phyloP scores from a whole-genome alignment of 345 rosid genomes.

The Populus deltoides region DNA sequence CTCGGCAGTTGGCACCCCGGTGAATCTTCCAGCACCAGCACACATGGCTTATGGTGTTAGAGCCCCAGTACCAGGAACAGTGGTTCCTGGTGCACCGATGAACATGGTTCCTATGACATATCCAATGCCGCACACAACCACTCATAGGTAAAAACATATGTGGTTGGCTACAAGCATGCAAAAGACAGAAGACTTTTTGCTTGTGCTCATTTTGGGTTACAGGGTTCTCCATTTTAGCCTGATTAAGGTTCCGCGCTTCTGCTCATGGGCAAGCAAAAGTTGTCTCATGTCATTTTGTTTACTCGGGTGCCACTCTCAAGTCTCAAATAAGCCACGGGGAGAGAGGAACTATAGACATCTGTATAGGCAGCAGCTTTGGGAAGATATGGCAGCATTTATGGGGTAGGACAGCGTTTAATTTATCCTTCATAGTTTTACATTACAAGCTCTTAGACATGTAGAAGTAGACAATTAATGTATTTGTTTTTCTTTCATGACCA shows the following conservation, averaged over 20 bases:
- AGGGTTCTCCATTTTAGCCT: slow-evolving; percentile 25
- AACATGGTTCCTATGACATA: slow-evolving; percentile 66
- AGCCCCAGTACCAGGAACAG: slow-evolving; percentile 39
- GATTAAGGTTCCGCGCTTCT: slow-evolving; percentile 28
- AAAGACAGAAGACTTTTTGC: slow-evolving; percentile 35
- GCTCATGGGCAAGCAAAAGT: slow-evolving; percentile 32
- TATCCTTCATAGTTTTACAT: not conserved
- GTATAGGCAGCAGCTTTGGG: slow-evolving; percentile 35
- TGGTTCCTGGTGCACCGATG: slow-evolving; percentile 80
- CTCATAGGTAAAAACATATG: slow-evolving; percentile 55
- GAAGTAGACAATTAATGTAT: too few species aligned
- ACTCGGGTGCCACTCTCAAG: slow-evolving; percentile 6
- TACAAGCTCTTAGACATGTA: not conserved
- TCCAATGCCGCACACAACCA: slow-evolving; percentile 64
- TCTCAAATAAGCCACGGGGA: slow-evolving; percentile 34
- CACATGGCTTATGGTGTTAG: slow-evolving; percentile 77
- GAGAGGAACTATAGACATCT: slow-evolving; percentile 24
- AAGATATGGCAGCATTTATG: slow-evolving; percentile 22
- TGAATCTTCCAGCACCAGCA: slow-evolving; percentile 65
- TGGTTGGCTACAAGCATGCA: slow-evolving; percentile 54
- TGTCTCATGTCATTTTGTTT: slow-evolving; percentile 28
- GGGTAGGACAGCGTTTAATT: slow-evolving; percentile 24
- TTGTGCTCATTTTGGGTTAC: not conserved
- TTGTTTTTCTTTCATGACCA: too few species aligned
- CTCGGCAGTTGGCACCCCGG: slow-evolving; percentile 92